Evolutionary conservation across 1,284 basidiomycete genomes (phyloP), one percentile per base, ranked within the genome.

Genomic region (Austropuccinia psidii): DNA sequence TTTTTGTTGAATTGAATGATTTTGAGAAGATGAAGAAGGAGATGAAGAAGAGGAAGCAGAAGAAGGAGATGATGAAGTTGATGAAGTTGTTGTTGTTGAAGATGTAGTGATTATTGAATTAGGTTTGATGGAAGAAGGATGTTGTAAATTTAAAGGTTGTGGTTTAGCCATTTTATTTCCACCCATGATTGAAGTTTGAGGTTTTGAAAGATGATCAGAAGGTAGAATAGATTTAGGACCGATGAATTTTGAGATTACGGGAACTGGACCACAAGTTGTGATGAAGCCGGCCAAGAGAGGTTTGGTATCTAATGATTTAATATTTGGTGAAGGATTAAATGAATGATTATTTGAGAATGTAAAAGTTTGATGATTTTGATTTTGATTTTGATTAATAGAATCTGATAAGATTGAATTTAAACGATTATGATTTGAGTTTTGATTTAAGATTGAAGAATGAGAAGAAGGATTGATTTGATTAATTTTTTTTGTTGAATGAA

Each of bases 201-300:
- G 45, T 17, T 7, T 50, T 1, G 1, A 27, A 21, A 43, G n/a
- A 35, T 24, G 52, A 35, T 21, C 21, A 15, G 41, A 21, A 19
- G 54, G 29, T 7, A 33, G n/a, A 21, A 41, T 24, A 21, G 27
- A 33, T n/a, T 35, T 43, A 33, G 58, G 69, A 15, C 57, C 57
- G 3, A 72, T 31, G 24, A 62, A 62, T 47, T 60, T 58, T 11
- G 69, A 72, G 15, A 52, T n/a, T 6, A 62, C 58, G 6, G 69
- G 58, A 4, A 52, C 27, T 8, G 69, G 37, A 13, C 69, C 57
- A 39, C 57, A 62, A 45, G 57, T 62, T 21, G 69, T 62, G 47
- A 62, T 62, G 11, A 72, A 37, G 7, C 58, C 69, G 17, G 52
- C 43, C 8, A 70, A 39, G 21, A 61, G 27, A 8, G 69, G 69